Evolutionary conservation across 345 rosid species (phyloP).

Genomic region (Bruguiera parviflora): DNA sequence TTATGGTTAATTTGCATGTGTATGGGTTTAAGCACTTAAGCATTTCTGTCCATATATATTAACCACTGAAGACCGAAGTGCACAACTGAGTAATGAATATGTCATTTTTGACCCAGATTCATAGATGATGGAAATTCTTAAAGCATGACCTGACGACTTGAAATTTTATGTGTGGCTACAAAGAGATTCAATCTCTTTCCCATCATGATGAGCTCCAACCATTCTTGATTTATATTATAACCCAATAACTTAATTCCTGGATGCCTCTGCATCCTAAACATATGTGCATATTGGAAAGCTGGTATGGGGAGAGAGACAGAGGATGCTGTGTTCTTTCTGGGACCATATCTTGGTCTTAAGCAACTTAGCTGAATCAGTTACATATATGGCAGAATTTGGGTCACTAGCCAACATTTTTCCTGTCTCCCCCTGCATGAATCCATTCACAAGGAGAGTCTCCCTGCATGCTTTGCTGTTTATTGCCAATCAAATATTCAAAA

Average conservation of each 20-base stretch:
- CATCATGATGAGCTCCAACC: not conserved
- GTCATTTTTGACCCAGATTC: too few relatives aligned
- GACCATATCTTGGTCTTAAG: conserved; percentile 66
- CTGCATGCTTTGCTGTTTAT: too few relatives aligned
- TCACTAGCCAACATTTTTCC: conserved; percentile 98
- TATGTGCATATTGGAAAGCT: not conserved
- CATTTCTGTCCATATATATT: too few relatives aligned
- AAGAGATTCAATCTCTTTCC: not conserved
- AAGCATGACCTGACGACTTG: not conserved
- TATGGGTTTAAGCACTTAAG: too few relatives aligned
- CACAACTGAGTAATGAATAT: too few relatives aligned
- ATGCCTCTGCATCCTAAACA: too few relatives aligned
- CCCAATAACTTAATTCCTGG: too few relatives aligned
- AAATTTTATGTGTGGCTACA: conserved; percentile 1
- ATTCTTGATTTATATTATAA: not conserved
- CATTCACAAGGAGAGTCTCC: not conserved
- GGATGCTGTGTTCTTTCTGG: not conserved
- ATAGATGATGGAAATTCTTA: too few relatives aligned
- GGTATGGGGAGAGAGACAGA: not conserved
- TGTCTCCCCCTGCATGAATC: conserved; percentile 67
- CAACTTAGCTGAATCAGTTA: conserved; percentile 73
- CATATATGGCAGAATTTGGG: conserved; percentile 91
- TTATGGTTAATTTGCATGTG: not conserved
- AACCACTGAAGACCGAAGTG: too few relatives aligned
- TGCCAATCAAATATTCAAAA: too few relatives aligned